Conservation (phyloP, 768 basidiomycete species). For the Goffeauzyma gilvescens region DNA sequence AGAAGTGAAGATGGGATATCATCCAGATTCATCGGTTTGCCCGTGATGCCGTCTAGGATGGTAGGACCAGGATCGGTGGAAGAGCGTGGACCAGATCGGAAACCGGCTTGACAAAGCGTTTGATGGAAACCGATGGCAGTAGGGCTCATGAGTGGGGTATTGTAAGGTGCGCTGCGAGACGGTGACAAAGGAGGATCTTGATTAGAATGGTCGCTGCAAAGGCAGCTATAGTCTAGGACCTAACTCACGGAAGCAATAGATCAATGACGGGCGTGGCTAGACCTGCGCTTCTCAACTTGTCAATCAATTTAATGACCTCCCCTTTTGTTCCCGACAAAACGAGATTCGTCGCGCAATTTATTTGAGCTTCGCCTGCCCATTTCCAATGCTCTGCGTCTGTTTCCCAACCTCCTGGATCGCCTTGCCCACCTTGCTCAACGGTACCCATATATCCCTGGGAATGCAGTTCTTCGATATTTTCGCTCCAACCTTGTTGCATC, state of each 20-base stretch:
- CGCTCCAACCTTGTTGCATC: conserved; percentile 18
- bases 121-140: conserved; percentile 16
- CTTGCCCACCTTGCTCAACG: conserved; percentile 5
- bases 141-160: conserved; percentile 25
- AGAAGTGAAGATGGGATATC: conserved; percentile 16
- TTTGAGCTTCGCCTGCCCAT: conserved; percentile 27
- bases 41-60: conserved; percentile 7
- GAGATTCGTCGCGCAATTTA: conserved; percentile 23
- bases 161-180: conserved; percentile 13
- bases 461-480: conserved; percentile 6
- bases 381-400: no score
- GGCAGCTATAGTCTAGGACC: neutral
- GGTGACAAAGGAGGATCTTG: conserved; percentile 9
- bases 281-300: conserved; percentile 17
- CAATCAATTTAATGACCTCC: conserved; percentile 21
- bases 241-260: conserved; percentile 26
- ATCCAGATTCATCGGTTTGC: conserved; percentile 7
- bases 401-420: conserved; percentile 2
- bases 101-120: neutral
- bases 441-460: conserved; percentile 3
- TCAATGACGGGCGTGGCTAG: conserved; percentile 30
- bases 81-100: no score
- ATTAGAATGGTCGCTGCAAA: neutral
- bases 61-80: conserved; percentile 4
- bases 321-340: conserved; percentile 19